phyloP scores from a whole-genome alignment of 192 early-diverging fungal genomes.

The Phycomyces blakesleeanus region DNA sequence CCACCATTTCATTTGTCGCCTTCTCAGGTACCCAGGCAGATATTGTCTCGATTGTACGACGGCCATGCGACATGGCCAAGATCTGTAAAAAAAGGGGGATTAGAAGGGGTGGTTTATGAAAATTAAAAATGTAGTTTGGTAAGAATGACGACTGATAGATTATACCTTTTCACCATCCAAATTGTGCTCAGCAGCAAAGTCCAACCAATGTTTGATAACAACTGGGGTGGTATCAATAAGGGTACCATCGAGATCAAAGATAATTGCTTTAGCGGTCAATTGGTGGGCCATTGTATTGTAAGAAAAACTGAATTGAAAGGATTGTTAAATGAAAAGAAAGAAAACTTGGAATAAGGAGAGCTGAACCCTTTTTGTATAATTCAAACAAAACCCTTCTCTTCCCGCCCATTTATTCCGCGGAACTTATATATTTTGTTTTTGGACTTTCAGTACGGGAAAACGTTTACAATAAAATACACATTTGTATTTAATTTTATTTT shows the following conservation, averaged over 20 bases:
- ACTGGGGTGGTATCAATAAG: slow-evolving; percentile 49
- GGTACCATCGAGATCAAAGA: slow-evolving; percentile 46
- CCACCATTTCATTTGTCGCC: slow-evolving; percentile 22
- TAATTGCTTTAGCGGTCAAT: slow-evolving; percentile 21
- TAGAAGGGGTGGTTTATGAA: too few relatives aligned
- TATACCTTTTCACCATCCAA: slow-evolving; percentile 38
- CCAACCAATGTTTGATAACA: slow-evolving; percentile 45
- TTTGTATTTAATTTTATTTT: too few relatives aligned
- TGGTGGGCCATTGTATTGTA: neutral
- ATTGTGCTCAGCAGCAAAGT: slow-evolving; percentile 36
- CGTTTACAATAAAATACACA: too few relatives aligned
- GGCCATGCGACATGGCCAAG: slow-evolving; percentile 46
- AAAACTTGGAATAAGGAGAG: slow-evolving; percentile 12
- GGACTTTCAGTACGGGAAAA: too few relatives aligned
- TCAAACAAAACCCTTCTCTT: too few relatives aligned
- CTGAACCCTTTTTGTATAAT: too few relatives aligned
- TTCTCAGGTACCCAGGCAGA: slow-evolving; percentile 38
- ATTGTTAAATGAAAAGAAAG: neutral
- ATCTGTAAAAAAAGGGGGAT: too few relatives aligned
- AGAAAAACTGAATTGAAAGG: neutral
- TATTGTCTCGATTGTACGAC: slow-evolving; percentile 45
- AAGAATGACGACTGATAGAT: too few relatives aligned
- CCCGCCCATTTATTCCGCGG: too few relatives aligned
- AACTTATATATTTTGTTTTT: too few relatives aligned
- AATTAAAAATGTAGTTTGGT: too few relatives aligned